Conservation (phyloP, 75 land plant genomes). For the Pseudotsuga menziesii region DNA sequence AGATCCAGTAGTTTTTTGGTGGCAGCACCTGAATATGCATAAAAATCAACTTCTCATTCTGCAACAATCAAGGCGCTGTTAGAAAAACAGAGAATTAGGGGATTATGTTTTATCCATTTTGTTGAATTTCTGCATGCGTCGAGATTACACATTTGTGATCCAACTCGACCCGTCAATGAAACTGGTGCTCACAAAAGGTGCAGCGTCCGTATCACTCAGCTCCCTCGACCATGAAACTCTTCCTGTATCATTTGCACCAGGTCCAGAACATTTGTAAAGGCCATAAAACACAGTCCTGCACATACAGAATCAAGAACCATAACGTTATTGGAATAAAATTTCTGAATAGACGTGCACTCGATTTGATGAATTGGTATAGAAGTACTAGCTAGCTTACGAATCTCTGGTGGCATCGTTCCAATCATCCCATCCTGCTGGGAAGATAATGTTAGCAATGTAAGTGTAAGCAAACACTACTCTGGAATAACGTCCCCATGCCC, state of each 20-base stretch:
- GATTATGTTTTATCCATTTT: too few relatives aligned
- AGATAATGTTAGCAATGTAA: slow-evolving; percentile 44
- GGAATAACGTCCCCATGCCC: slow-evolving; percentile 75
- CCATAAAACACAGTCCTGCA: slow-evolving; percentile 27
- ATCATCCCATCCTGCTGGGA: slow-evolving; percentile 64
- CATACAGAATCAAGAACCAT: neutral
- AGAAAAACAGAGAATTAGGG: too few relatives aligned
- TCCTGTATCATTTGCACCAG: slow-evolving; percentile 12
- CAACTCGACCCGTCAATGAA: slow-evolving; percentile 30
- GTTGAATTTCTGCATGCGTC: too few relatives aligned
- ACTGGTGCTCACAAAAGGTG: slow-evolving; percentile 15
- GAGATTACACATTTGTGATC: neutral
- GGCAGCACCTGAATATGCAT: too few relatives aligned
- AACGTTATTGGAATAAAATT: neutral
- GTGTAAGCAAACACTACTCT: slow-evolving; percentile 59
- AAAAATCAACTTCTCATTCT: too few relatives aligned
- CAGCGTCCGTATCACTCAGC: slow-evolving; percentile 20
- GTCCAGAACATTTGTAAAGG: slow-evolving; percentile 27
- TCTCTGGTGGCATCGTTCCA: slow-evolving; percentile 31
- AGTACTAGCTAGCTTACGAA: neutral
- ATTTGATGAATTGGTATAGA: neutral
- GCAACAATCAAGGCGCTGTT: too few relatives aligned
- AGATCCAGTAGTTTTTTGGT: too few relatives aligned
- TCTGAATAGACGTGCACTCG: neutral
- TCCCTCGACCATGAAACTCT: slow-evolving; percentile 28